phyloP scores from a whole-genome alignment of 257 asterid species.

The Solanum sitiens region DNA sequence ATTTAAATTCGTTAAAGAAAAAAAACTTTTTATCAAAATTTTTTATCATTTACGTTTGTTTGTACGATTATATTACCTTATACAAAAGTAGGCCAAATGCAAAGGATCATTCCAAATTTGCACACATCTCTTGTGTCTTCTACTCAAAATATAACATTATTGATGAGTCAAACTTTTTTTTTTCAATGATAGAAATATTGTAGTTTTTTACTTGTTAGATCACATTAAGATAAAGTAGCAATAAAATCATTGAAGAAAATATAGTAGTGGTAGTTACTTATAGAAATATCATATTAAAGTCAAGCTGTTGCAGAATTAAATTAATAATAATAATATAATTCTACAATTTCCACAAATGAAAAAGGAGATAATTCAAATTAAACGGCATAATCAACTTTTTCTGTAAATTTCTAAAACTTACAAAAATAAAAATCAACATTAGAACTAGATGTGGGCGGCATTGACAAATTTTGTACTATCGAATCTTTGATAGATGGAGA shows the following conservation, averaged over 20 bases:
- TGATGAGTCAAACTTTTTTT: not conserved
- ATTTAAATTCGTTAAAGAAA: rapidly evolving
- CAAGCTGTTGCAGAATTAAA: not conserved
- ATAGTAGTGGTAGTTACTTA: not conserved
- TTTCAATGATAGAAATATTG: not conserved
- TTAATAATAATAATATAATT: not conserved
- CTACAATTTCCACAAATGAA: not conserved
- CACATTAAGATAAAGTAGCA: not conserved
- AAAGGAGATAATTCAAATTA: not conserved
- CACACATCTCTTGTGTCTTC: not conserved
- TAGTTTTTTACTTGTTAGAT: not conserved
- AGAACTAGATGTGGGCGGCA: not conserved
- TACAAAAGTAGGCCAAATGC: not conserved
- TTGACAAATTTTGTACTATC: not conserved
- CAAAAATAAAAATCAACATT: not conserved
- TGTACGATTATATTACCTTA: not conserved
- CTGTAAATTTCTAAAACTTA: not conserved
- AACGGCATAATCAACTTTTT: not conserved
- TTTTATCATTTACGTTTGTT: no score
- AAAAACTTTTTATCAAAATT: no score
- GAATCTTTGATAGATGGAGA: not conserved
- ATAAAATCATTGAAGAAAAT: not conserved
- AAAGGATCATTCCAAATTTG: not conserved
- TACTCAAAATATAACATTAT: not conserved
- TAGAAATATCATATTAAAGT: not conserved